These are phyloP conservation scores for Lycium ferocissimum DNA, from an alignment of 257 asterid species.

Conservation along the genomic window DNA sequence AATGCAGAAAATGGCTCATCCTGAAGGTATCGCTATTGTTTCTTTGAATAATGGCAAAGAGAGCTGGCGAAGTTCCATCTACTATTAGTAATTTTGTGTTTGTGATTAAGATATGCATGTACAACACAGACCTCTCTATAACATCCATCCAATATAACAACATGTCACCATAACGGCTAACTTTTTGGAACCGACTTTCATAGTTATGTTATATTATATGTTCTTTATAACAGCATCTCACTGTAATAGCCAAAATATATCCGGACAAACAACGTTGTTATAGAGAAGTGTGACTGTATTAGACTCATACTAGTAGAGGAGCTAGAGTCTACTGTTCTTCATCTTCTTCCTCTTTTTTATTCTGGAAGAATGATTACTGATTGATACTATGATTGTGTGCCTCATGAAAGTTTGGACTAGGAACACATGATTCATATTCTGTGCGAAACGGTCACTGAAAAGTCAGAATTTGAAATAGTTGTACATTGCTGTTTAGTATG, in stretches of 20 bases:
- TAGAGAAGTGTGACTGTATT: not conserved
- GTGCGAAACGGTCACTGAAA: not conserved
- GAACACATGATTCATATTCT: not conserved
- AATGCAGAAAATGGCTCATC: slow-evolving; percentile 95
- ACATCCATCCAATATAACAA: too few species aligned
- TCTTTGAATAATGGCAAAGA: not conserved
- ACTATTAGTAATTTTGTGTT: not conserved
- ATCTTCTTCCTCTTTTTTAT: not conserved
- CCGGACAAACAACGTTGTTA: too few species aligned
- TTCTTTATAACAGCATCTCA: too few species aligned
- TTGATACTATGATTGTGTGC: not conserved
- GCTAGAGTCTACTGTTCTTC: slow-evolving; percentile 14
- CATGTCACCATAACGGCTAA: too few species aligned
- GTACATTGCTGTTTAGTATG: not conserved
- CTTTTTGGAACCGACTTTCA: too few species aligned
- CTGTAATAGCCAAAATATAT: too few species aligned
- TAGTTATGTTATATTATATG: too few species aligned
- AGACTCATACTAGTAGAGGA: not conserved
- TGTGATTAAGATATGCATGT: not conserved
- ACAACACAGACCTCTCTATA: too few species aligned
- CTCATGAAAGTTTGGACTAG: not conserved
- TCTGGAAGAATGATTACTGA: slow-evolving; percentile 6
- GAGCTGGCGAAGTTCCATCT: slow-evolving; percentile 1
- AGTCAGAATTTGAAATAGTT: not conserved
- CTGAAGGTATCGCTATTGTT: slow-evolving; percentile 59